phyloP scores from a whole-genome alignment of 1,284 basidiomycete species.

The Cutaneotrichosporon dermatis region DNA sequence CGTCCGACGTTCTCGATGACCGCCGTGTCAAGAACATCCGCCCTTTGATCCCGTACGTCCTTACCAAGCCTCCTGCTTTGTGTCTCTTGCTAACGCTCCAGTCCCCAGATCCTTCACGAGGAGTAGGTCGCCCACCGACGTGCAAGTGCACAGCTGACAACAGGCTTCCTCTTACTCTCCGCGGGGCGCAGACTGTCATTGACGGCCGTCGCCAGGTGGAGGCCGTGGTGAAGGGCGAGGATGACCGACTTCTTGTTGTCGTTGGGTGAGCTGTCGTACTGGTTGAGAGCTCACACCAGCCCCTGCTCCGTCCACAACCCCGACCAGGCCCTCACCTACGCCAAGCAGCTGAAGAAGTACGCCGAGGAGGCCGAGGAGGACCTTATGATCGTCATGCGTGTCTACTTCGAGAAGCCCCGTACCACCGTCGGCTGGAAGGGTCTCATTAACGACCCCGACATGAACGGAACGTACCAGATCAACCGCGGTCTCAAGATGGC shows the following conservation, averaged over 20 bases:
- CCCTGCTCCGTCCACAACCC: slow-evolving; percentile 91
- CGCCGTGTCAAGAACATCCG: slow-evolving; percentile 76
- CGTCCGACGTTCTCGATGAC: slow-evolving; percentile 76
- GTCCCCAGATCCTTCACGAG: slow-evolving; percentile 83
- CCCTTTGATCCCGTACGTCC: slow-evolving; percentile 67
- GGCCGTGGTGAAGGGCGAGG: slow-evolving; percentile 71
- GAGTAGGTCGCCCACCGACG: slow-evolving; percentile 51
- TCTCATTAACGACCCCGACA: slow-evolving; percentile 70
- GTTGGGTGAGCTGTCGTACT: slow-evolving; percentile 61
- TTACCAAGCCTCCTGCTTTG: background rate
- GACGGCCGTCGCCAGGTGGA: slow-evolving; percentile 77
- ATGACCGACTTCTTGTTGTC: slow-evolving; percentile 83
- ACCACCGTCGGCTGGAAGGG: slow-evolving; percentile 72
- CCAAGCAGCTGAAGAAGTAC: slow-evolving; percentile 71
- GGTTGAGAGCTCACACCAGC: slow-evolving; percentile 49
- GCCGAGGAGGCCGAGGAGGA: slow-evolving; percentile 76
- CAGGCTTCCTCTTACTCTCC: slow-evolving; percentile 45
- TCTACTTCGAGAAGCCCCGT: slow-evolving; percentile 93
- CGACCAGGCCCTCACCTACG: slow-evolving; percentile 78
- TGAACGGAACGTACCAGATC: slow-evolving; percentile 90
- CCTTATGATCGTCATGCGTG: slow-evolving; percentile 91
- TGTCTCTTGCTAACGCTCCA: slow-evolving; percentile 14
- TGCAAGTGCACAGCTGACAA: background rate
- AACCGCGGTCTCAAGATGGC: slow-evolving; percentile 90
- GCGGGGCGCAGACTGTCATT: slow-evolving; percentile 59